Conservation (phyloP, 495 filamentous ascomycete genomes). For the Elasticomyces elasticus region DNA sequence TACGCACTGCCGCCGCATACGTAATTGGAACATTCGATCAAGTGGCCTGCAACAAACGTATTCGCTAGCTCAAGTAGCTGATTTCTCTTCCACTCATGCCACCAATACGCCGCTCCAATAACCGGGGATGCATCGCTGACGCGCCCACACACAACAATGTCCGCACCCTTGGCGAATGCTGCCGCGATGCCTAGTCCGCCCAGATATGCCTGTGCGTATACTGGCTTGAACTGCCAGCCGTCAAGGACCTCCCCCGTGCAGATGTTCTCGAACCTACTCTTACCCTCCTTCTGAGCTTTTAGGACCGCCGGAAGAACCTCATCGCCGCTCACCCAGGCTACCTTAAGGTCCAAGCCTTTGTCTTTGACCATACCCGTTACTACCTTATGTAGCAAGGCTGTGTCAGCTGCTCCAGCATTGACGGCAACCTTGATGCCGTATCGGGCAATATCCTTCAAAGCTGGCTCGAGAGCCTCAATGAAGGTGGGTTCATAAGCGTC, state of each 20-base stretch:
- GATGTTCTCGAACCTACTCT: slow-evolving; percentile 40
- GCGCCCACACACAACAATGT: slow-evolving; percentile 34
- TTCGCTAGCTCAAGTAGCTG: slow-evolving; percentile 22
- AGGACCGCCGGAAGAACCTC: slow-evolving; percentile 41
- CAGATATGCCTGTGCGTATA: slow-evolving; percentile 40
- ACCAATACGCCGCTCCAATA: slow-evolving; percentile 30
- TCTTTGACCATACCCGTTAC: slow-evolving; percentile 37
- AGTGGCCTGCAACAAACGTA: slow-evolving; percentile 26
- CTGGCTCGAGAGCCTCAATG: slow-evolving; percentile 43
- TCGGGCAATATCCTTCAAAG: slow-evolving; percentile 41
- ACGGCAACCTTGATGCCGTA: slow-evolving; percentile 47
- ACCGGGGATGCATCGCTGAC: slow-evolving; percentile 31
- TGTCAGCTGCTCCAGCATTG: slow-evolving; percentile 49
- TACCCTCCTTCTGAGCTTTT: slow-evolving; percentile 30
- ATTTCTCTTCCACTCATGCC: slow-evolving; percentile 29
- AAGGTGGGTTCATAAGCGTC: slow-evolving; percentile 46
- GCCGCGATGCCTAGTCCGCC: slow-evolving; percentile 30
- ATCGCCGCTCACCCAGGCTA: slow-evolving; percentile 46
- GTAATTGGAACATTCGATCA: slow-evolving; percentile 24
- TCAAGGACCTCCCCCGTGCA: slow-evolving; percentile 41
- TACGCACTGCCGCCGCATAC: slow-evolving; percentile 22
- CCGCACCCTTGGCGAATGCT: slow-evolving; percentile 30
- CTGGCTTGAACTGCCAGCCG: slow-evolving; percentile 44
- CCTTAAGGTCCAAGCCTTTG: slow-evolving; percentile 40
- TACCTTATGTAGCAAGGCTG: slow-evolving; percentile 38